phyloP scores from a whole-genome alignment of 805 yeast species.

The Diddensiella caesifluorescens region DNA sequence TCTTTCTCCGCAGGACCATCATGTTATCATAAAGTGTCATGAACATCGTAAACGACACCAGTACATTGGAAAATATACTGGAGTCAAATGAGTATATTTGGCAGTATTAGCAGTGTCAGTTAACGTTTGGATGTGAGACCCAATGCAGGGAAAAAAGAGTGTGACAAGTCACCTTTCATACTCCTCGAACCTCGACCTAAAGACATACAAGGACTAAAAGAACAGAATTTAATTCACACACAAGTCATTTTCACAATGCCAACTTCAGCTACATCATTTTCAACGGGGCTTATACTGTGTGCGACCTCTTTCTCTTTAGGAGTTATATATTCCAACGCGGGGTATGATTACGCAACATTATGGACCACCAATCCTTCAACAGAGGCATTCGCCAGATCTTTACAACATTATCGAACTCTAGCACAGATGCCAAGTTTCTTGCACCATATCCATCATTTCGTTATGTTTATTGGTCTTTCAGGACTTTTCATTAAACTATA shows the following conservation, averaged over 20 bases:
- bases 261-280: conserved; percentile 29
- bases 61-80: too few species aligned
- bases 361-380: conserved; percentile 53
- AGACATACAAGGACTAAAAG: background rate
- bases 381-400: conserved; percentile 53
- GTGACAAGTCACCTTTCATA: too few species aligned
- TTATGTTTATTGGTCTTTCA: conserved; percentile 57
- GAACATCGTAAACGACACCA: too few species aligned
- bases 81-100: too few species aligned
- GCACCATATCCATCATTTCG: conserved; percentile 57
- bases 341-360: conserved; percentile 73
- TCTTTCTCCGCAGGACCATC: too few species aligned
- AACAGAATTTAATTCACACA: too few species aligned
- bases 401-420: conserved; percentile 71
- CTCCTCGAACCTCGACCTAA: too few species aligned
- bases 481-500: conserved; percentile 75
- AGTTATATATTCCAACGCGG: conserved; percentile 66
- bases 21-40: too few species aligned
- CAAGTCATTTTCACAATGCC: too few species aligned
- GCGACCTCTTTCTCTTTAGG: conserved; percentile 78
- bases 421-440: conserved; percentile 57
- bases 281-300: conserved; percentile 29
- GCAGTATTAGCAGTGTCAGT: too few species aligned
- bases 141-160: too few species aligned
- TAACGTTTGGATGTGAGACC: too few species aligned